Percentiles rank a stretch among this genome's conserved stretches.
phyloP scores from a whole-genome alignment of 225 moss, liverwort and hornwort species.

The Physcomitrellopsis africana region DNA sequence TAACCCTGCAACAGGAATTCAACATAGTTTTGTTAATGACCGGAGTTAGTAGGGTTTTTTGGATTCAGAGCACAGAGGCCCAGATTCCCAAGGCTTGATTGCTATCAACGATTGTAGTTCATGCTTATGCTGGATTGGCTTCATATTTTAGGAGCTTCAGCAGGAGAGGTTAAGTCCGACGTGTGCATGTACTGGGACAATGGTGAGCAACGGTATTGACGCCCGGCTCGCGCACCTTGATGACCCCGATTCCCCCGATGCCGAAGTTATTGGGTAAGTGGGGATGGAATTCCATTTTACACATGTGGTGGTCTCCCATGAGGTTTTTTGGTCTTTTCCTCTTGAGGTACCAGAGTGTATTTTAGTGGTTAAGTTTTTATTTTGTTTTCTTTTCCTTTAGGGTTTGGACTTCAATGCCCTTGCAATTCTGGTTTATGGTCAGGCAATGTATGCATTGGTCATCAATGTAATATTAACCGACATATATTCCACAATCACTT shows the following conservation, averaged over 20 bases:
- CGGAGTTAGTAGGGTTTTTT: background rate
- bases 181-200: slow-evolving; percentile 24
- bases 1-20: background rate
- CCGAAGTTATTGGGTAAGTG: slow-evolving; percentile 85
- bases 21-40: background rate
- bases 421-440: slow-evolving; percentile 5
- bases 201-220: slow-evolving; percentile 70
- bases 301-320: background rate
- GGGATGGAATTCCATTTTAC: slow-evolving; percentile 5
- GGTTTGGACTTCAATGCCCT: background rate
- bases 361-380: background rate
- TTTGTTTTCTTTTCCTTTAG: background rate
- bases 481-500: background rate
- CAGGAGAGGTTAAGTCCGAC: slow-evolving; percentile 14
- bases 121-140: slow-evolving; percentile 14
- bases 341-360: slow-evolving; percentile 10
- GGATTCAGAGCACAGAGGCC: background rate
- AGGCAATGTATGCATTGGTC: background rate
- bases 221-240: slow-evolving; percentile 80
- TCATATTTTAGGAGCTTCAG: slow-evolving; percentile 8
- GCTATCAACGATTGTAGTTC: slow-evolving; percentile 19
- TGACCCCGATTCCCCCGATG: slow-evolving; percentile 89
- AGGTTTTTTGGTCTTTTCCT: slow-evolving; percentile 6
- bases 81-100: slow-evolving; percentile 18
- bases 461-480: background rate